A percentile compares a stretch with the other conserved stretches of the same genome.
phyloP scores from a whole-genome alignment of 176 grass and related monocot genomes.

The Oryza nivara region DNA sequence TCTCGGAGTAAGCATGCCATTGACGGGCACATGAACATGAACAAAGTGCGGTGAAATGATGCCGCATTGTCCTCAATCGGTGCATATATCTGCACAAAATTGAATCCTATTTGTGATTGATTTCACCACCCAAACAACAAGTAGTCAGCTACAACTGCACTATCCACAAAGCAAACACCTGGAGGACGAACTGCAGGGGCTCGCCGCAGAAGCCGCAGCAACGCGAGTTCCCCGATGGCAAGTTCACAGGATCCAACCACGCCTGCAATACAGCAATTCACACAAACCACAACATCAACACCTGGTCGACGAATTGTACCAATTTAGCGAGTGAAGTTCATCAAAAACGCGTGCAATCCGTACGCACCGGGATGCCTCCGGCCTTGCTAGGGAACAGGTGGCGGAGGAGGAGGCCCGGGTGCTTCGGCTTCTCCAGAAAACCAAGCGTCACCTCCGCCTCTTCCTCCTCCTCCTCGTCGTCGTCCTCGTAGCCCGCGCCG shows the following conservation, averaged over 20 bases:
- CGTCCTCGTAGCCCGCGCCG: slow-evolving; percentile 33
- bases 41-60: slow-evolving; percentile 79
- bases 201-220: slow-evolving; percentile 76
- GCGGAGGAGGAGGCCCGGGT: slow-evolving; percentile 62
- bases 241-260: slow-evolving; percentile 80
- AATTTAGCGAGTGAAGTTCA: neutral
- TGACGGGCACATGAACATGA: slow-evolving; percentile 86
- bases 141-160: slow-evolving; percentile 1
- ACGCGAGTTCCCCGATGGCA: slow-evolving; percentile 53
- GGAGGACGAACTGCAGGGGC: slow-evolving; percentile 82
- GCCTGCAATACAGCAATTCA: slow-evolving; percentile 44
- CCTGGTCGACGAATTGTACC: neutral
- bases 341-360: neutral
- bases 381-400: slow-evolving; percentile 87
- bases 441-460: slow-evolving; percentile 63
- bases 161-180: slow-evolving; percentile 51
- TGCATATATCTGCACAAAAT: slow-evolving; percentile 66
- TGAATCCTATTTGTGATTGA: slow-evolving; percentile 8
- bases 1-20: slow-evolving; percentile 83
- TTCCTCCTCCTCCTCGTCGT: slow-evolving; percentile 58
- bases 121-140: neutral
- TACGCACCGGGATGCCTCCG: slow-evolving; percentile 62
- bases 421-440: slow-evolving; percentile 59
- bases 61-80: slow-evolving; percentile 52
- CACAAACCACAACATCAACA: neutral